Percentiles rank a stretch among this genome's conserved stretches.
phyloP scores from a whole-genome alignment of 1,284 basidiomycete genomes.

The Malassezia pachydermatis region DNA sequence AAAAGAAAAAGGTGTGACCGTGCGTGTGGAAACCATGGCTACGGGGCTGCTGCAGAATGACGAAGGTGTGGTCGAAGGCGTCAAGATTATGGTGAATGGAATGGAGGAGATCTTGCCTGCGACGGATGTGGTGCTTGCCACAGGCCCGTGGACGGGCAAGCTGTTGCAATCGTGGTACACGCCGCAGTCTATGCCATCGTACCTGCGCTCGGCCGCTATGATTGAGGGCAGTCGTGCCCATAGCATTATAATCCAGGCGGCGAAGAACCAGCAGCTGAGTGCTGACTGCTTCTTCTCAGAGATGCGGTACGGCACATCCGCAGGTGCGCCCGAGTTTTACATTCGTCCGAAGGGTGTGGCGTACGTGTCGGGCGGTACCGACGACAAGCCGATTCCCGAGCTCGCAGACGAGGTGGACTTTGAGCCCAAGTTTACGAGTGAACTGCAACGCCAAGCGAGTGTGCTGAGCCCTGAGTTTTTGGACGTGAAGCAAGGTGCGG shows the following conservation, averaged over 20 bases:
- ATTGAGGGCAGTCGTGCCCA: conserved; percentile 52
- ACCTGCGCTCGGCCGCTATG: conserved; percentile 42
- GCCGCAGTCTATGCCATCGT: conserved; percentile 24
- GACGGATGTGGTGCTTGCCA: conserved; percentile 60
- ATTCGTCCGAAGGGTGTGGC: conserved; percentile 48
- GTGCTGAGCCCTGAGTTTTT: conserved; percentile 51
- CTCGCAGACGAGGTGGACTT: conserved; percentile 41
- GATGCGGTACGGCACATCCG: conserved; percentile 45
- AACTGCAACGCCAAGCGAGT: conserved; percentile 50
- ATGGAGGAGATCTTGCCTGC: conserved; percentile 17
- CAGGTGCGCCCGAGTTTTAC: conserved; percentile 34
- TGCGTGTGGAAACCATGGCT: conserved; percentile 47
- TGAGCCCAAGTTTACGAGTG: conserved; percentile 46
- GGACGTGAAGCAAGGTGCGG: conserved; percentile 39
- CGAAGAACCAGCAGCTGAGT: conserved; percentile 30
- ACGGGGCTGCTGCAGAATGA: conserved; percentile 21
- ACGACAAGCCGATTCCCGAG: conserved; percentile 48
- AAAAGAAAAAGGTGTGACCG: conserved; percentile 49
- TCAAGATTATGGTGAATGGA: conserved; percentile 18
- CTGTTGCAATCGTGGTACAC: conserved; percentile 54
- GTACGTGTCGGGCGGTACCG: conserved; percentile 49
- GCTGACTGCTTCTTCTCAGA: conserved; percentile 54
- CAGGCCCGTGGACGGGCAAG: conserved; percentile 70
- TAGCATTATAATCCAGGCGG: conserved; percentile 50
- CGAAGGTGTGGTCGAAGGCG: conserved; percentile 18